A percentile compares a stretch with the other conserved stretches of the same genome.
Evolutionary conservation across 2,329 filamentous ascomycete genomes (phyloP).

Genomic region (Talaromyces sp.): DNA sequence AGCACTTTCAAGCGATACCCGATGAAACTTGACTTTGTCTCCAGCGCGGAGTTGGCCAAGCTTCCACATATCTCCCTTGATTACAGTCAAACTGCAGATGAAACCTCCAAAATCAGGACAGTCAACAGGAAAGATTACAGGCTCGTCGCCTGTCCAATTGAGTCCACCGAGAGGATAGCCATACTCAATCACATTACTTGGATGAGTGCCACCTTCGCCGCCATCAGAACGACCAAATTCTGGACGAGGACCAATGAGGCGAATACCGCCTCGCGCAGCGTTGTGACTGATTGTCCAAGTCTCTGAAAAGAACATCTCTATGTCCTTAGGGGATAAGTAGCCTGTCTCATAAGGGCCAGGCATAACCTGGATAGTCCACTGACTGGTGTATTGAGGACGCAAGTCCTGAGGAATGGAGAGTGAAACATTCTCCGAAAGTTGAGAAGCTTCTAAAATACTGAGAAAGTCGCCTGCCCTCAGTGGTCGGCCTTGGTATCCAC

Average conservation of each 20-base stretch:
- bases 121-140: conserved; percentile 54
- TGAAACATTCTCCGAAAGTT: background rate
- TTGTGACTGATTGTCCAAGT: conserved; percentile 45
- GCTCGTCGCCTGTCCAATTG: conserved; percentile 58
- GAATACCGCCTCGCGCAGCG: conserved; percentile 58
- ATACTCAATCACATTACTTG: conserved; percentile 58
- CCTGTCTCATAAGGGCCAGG: conserved; percentile 57
- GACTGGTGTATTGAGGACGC: conserved; percentile 48
- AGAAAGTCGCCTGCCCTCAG: conserved; percentile 56
- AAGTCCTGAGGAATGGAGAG: conserved; percentile 38
- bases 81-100: conserved; percentile 54
- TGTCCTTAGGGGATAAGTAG: conserved; percentile 51
- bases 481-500: conserved; percentile 58
- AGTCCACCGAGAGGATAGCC: conserved; percentile 58
- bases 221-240: conserved; percentile 57
- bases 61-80: conserved; percentile 60
- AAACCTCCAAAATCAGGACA: conserved; percentile 62
- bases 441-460: background rate
- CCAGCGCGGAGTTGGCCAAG: conserved; percentile 61
- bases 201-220: conserved; percentile 62
- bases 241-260: conserved; percentile 57
- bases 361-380: conserved; percentile 56
- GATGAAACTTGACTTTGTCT: conserved; percentile 51
- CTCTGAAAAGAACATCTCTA: conserved; percentile 51
- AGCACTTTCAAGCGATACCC: conserved; percentile 54